Conservation (phyloP, 2,329 filamentous ascomycete species). For the Cercospora sesami region DNA sequence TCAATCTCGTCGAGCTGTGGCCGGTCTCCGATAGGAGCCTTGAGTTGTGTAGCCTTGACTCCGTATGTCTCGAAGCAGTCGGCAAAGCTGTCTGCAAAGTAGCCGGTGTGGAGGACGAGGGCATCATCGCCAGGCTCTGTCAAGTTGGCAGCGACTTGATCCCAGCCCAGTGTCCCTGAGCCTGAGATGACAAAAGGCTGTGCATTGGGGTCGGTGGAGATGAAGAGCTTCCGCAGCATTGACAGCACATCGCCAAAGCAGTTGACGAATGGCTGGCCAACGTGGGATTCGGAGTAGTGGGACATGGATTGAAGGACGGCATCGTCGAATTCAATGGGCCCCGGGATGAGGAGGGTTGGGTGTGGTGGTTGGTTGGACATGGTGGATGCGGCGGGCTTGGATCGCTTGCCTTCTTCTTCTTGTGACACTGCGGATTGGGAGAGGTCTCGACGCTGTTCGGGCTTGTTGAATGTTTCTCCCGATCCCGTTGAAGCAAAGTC, state of each 20-base stretch:
- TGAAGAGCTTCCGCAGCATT: slow-evolving; percentile 90
- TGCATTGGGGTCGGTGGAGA: slow-evolving; percentile 75
- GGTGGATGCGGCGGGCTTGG: slow-evolving; percentile 36
- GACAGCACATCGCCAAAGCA: slow-evolving; percentile 86
- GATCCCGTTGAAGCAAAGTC: slow-evolving; percentile 13
- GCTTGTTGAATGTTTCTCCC: slow-evolving; percentile 27
- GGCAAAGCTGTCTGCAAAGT: slow-evolving; percentile 94
- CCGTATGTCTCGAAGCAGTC: slow-evolving; percentile 91
- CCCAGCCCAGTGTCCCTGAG: slow-evolving; percentile 95
- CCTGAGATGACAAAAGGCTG: slow-evolving; percentile 94
- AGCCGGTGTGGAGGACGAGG: slow-evolving; percentile 90
- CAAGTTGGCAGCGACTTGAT: slow-evolving; percentile 90
- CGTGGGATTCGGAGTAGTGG: slow-evolving; percentile 94
- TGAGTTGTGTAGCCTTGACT: slow-evolving; percentile 83
- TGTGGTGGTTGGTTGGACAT: slow-evolving; percentile 63
- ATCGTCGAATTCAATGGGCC: slow-evolving; percentile 98
- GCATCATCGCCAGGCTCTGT: slow-evolving; percentile 86
- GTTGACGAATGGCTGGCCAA: slow-evolving; percentile 83
- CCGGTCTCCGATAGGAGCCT: slow-evolving; percentile 81
- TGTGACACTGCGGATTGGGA: slow-evolving; percentile 29
- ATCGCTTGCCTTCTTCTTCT: slow-evolving; percentile 33
- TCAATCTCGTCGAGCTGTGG: slow-evolving; percentile 87
- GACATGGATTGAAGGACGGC: slow-evolving; percentile 91
- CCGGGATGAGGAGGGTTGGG: slow-evolving; percentile 85
- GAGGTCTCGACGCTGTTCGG: slow-evolving; percentile 32